phyloP scores from a whole-genome alignment of 768 basidiomycete genomes.

The Roridomyces roridus region DNA sequence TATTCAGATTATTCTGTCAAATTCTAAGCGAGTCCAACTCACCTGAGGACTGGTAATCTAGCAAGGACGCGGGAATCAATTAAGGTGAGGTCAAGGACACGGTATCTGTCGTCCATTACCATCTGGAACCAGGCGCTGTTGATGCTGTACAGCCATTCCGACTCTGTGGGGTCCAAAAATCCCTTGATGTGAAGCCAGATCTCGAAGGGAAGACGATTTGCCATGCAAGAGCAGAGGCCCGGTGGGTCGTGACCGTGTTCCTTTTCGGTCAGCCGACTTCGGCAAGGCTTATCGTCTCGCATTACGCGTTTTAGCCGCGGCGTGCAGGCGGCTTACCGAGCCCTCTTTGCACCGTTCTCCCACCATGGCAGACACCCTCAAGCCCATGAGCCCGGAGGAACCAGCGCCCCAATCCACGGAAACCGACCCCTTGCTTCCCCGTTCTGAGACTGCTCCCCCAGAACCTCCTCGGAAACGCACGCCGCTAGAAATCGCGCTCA shows the following conservation, averaged over 20 bases:
- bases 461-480: slow-evolving; percentile 1
- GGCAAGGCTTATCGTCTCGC: slow-evolving; percentile 10
- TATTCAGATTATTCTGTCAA: not conserved
- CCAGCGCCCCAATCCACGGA: not conserved
- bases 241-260: no score
- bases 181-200: slow-evolving; percentile 23
- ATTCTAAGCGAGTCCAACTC: not conserved
- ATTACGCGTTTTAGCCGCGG: not conserved
- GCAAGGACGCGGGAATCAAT: not conserved
- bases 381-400: not conserved
- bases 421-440: slow-evolving; percentile 9
- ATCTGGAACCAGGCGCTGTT: slow-evolving; percentile 22
- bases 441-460: not conserved
- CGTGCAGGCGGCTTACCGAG: slow-evolving; percentile 1
- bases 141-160: slow-evolving; percentile 14
- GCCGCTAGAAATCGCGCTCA: slow-evolving; percentile 19
- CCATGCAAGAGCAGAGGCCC: no score
- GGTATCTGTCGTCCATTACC: slow-evolving; percentile 21
- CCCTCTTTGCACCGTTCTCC: not conserved
- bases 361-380: slow-evolving; percentile 12
- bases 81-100: slow-evolving; percentile 9
- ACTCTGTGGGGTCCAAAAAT: slow-evolving; percentile 1
- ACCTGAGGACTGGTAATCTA: slow-evolving; percentile 8
- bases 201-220: slow-evolving; percentile 19
- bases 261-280: not conserved